Evolutionary conservation across 805 yeast genomes (phyloP).

Genomic region (Scheffersomyces coipomensis): DNA sequence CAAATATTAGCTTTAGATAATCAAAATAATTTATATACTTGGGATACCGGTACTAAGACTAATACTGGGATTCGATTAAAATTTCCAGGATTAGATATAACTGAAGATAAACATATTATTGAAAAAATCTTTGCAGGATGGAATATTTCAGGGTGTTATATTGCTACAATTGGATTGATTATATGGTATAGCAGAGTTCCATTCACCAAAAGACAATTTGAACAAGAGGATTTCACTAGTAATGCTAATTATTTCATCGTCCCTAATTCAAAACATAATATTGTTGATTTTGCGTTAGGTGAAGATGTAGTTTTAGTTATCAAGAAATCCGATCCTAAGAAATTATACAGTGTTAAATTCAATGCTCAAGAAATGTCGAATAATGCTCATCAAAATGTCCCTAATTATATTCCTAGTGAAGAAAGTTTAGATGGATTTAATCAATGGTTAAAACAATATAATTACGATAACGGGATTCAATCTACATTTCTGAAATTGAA

Average conservation of each 20-base stretch:
- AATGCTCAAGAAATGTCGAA: conserved; percentile 15
- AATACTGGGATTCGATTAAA: conserved; percentile 41
- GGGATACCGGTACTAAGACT: conserved; percentile 50
- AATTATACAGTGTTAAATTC: conserved; percentile 33
- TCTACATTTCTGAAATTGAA: conserved; percentile 48
- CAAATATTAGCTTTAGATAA: conserved; percentile 63
- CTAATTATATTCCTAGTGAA: neutral
- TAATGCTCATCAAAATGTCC: conserved; percentile 3
- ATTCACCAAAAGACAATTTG: conserved; percentile 15
- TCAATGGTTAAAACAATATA: conserved; percentile 22
- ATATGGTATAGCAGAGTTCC: conserved; percentile 49
- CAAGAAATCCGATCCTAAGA: conserved; percentile 39
- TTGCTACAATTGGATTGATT: conserved; percentile 52
- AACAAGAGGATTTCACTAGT: conserved; percentile 10
- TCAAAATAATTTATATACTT: conserved; percentile 49
- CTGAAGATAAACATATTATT: neutral
- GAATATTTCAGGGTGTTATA: conserved; percentile 53
- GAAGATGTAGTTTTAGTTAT: conserved; percentile 52
- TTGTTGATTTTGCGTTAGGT: conserved; percentile 58
- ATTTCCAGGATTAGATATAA: conserved; percentile 27
- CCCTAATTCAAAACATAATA: conserved; percentile 35
- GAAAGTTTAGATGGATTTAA: conserved; percentile 9
- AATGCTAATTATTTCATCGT: conserved; percentile 41
- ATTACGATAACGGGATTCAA: conserved; percentile 11
- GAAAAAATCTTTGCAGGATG: conserved; percentile 59